Base-by-base conservation (phyloP, 2,329 filamentous ascomycete genomes). In the Boeremia lycopersici region DNA sequence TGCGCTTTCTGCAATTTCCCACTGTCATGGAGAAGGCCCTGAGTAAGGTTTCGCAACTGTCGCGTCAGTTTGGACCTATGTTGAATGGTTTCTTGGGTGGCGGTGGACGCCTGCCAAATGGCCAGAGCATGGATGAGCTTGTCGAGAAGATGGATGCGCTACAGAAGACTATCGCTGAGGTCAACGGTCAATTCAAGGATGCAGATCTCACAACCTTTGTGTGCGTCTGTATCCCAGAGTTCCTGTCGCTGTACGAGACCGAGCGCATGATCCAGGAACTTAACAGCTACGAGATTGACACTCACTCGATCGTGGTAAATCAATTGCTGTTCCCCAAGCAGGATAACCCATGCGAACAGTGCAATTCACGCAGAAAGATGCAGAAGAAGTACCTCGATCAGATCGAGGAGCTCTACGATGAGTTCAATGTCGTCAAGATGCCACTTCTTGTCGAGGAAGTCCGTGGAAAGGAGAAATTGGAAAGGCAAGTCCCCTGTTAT, bases 241-340 rank as follows among this genome's bases (percentile, higher is more conserved):
- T 99, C 80, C 78, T 99, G 68, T 93, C 89, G 33, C 83, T 99
- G 47, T 99, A 99, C 80, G 95, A 99, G 83, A 99, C 95, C 59
- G 95, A 99, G 82, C 90, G 95, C 69, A 98, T 99, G 95, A 98
- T 99, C 69, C 95, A 99, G 82, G 95, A 99, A 81, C 82, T 99
- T 58, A 88, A 91, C 42, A 89, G 85, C 74, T 99, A 96, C 79
- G 82, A 89, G 71, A 99, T 99, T 74, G 95, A 99, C 76, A 96
- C 93, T 6, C 95, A 98, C 79, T 87, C 89, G 72, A 98, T 99
- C 74, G 95, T 99, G 40, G 95, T 99, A 70, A 99, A 99, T 78
- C 95, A 99, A 82, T 83, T 99, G 64, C 81, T 99, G 52, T 99
- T 96, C 80, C 95, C 95, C 15, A 90, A 90, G 76, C 84, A 88